Base-by-base conservation (phyloP, 192 early-diverging fungal species). In the Podila epigama region DNA sequence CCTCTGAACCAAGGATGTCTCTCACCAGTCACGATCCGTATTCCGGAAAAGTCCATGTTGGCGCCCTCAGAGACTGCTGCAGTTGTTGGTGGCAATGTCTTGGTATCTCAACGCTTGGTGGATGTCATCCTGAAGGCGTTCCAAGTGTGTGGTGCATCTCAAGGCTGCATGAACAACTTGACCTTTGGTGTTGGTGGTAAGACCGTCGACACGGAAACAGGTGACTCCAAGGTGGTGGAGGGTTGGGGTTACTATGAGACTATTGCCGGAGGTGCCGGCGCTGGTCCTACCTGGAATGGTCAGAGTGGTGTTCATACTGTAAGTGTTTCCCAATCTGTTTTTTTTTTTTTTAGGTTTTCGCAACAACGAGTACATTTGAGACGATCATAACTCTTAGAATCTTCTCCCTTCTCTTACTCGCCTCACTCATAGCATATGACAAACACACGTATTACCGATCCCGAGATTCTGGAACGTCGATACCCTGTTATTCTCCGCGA, bases 191-290 rank as follows among this genome's bases (percentile, higher is more conserved):
- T 89, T 8, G 89, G 83, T 4, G 84, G 83, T 28, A 87, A 88
- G 57, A 84, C 81, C 11, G 80, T 86, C 58, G 82, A 86, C 48
- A 80, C 82, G 16, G 81, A 82, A 31, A 73, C 79, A 2, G 81
- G 83, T 37, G 81, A 79, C 31, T 48, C 75, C 12, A 79, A 81
- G 22, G 65, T 82, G 33, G 81, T 77, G 37, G 87, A 92, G 3
- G 94, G 95, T 28, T 97, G 95, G 90, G 95, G 96, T 22, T 98
- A 98, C 69, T 97, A 97, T 81, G 96, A 99, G 79, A 98, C 96
- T 8, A 97, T 98, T 68, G 93, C 90, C 41, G 90, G 93, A 37
- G 89, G 89, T 39, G 89, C 88, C 54, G 97, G 97, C 20, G 97
- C 95, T 7, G 97, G 97, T 3, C 91, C 93, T 2, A 85, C 85